phyloP scores from a whole-genome alignment of 2,329 filamentous ascomycete species.

The Arthrobotrys pseudoclavata region DNA sequence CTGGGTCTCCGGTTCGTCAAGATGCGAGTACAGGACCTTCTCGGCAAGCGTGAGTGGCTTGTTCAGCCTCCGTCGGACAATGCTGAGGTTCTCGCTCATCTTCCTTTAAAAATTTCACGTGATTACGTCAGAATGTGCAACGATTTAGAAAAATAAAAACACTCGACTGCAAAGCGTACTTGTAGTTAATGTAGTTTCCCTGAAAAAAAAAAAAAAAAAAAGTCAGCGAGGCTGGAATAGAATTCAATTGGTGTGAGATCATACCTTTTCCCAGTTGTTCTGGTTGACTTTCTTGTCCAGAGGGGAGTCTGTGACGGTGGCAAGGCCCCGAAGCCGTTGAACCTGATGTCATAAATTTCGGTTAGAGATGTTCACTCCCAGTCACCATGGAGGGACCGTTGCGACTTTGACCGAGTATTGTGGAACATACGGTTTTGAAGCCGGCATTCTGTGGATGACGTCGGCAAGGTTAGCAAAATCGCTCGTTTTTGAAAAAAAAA shows the following conservation, averaged over 20 bases:
- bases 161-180: conserved; percentile 66
- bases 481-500: not conserved
- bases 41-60: conserved; percentile 94
- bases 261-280: conserved; percentile 89
- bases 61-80: conserved; percentile 91
- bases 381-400: conserved; percentile 2
- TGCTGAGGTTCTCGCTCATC: conserved; percentile 95
- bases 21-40: conserved; percentile 99
- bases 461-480: conserved; percentile 41
- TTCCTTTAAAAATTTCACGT: conserved; percentile 73
- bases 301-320: conserved; percentile 85
- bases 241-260: conserved; percentile 6
- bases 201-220: conserved; percentile 61
- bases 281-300: conserved; percentile 97
- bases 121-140: conserved; percentile 52
- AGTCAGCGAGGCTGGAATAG: conserved; percentile 62
- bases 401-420: not conserved
- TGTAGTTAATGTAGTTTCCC: conserved; percentile 97
- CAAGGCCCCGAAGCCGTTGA: conserved; percentile 69
- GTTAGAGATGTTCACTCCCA: conserved; percentile 30
- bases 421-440: conserved; percentile 62
- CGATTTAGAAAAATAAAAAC: not conserved
- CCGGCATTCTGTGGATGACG: conserved; percentile 60
- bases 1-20: conserved; percentile 95
- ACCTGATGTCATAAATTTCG: conserved; percentile 51